These are phyloP conservation scores for Amanita fuliginea DNA, from an alignment of 768 basidiomycete genomes.

Conservation along the genomic window DNA sequence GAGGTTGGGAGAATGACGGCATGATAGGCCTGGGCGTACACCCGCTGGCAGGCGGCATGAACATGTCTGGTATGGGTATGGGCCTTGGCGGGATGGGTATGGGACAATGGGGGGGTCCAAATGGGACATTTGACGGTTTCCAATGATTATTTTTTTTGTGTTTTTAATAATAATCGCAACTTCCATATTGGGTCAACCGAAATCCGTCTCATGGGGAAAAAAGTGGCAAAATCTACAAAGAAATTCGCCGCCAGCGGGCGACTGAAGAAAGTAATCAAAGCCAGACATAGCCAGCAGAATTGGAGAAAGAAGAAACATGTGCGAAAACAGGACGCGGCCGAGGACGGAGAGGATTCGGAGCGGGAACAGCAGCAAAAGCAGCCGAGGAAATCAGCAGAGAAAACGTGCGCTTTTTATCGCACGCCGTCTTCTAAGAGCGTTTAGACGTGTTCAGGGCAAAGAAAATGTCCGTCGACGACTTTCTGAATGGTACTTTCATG, in stretches of 20 bases:
- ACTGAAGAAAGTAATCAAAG: constrained; percentile 78
- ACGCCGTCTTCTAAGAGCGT: neutral
- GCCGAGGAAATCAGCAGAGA: constrained; percentile 2
- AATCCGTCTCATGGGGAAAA: constrained; percentile 25
- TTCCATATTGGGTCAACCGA: no score
- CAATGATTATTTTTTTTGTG: neutral
- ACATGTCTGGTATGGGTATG: constrained; percentile 34
- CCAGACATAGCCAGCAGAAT: constrained; percentile 73
- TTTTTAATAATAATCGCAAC: neutral
- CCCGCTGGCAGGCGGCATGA: constrained; percentile 28
- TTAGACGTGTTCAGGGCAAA: constrained; percentile 21
- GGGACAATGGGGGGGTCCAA: constrained; percentile 24
- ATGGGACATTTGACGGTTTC: constrained; percentile 9
- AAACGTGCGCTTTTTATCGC: constrained; percentile 8
- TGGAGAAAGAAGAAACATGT: constrained; percentile 59
- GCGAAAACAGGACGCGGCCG: constrained; percentile 32
- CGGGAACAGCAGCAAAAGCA: constrained; percentile 18
- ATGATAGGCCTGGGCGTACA: constrained; percentile 25
- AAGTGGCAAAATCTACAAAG: constrained; percentile 69
- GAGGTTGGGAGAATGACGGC: constrained; percentile 22
- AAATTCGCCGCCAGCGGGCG: constrained; percentile 86
- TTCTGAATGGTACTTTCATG: constrained; percentile 67
- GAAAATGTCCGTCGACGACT: constrained; percentile 65
- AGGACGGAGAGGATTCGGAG: constrained; percentile 11
- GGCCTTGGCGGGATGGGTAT: constrained; percentile 30